phyloP scores from a whole-genome alignment of 768 basidiomycete species.

The Naganishia friedmannii region DNA sequence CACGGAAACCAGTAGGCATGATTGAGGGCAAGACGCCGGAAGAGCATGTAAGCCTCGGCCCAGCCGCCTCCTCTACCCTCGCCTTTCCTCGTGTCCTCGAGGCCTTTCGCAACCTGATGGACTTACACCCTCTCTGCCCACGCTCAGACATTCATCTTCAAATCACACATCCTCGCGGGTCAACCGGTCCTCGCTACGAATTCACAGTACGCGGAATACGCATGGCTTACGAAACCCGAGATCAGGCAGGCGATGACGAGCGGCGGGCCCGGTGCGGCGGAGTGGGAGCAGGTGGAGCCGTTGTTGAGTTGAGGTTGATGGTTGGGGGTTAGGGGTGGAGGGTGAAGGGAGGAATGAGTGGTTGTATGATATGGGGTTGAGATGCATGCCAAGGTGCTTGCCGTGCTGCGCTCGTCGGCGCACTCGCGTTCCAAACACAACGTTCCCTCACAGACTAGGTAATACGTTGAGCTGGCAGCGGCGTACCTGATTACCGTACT shows the following conservation, averaged over 20 bases:
- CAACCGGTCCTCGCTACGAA: slow-evolving; percentile 65
- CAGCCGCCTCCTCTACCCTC: too few species aligned
- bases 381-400: too few species aligned
- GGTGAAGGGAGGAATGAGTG: background rate
- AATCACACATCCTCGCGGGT: slow-evolving; percentile 87
- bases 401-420: too few species aligned
- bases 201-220: slow-evolving; percentile 66
- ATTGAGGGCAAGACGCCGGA: slow-evolving; percentile 44
- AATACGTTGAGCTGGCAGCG: too few species aligned
- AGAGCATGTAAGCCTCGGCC: slow-evolving; percentile 34
- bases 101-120: too few species aligned
- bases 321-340: too few species aligned
- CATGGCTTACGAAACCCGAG: slow-evolving; percentile 93
- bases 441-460: too few species aligned
- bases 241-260: slow-evolving; percentile 52
- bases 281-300: slow-evolving; percentile 20
- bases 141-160: slow-evolving; percentile 94
- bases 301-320: slow-evolving; percentile 11
- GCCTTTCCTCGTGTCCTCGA: background rate
- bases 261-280: too few species aligned
- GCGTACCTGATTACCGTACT: too few species aligned
- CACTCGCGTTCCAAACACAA: too few species aligned
- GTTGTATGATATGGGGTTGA: slow-evolving; percentile 9
- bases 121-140: too few species aligned
- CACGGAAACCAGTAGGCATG: slow-evolving; percentile 79